phyloP scores from a whole-genome alignment of 306 rosid genomes.

The Ammopiptanthus mongolicus region DNA sequence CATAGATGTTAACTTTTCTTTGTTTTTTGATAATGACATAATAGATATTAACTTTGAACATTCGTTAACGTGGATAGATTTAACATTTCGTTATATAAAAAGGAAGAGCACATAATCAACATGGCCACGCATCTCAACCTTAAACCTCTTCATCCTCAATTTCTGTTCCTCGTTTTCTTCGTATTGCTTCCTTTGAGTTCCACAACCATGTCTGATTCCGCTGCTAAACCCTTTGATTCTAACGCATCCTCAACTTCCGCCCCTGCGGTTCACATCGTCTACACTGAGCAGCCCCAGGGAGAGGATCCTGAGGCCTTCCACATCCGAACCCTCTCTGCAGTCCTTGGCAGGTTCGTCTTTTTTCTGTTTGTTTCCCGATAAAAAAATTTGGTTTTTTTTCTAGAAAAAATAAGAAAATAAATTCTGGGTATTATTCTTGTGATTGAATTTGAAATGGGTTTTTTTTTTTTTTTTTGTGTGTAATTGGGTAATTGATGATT shows the following conservation, averaged over 20 bases:
- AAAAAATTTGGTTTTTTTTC: neutral
- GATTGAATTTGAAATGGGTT: neutral
- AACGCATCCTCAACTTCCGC: constrained; percentile 30
- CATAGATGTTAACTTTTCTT: no score
- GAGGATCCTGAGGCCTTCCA: constrained; percentile 77
- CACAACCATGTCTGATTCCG: constrained; percentile 27
- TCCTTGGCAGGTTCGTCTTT: constrained; percentile 68
- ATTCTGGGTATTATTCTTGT: neutral
- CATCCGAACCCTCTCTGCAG: constrained; percentile 80
- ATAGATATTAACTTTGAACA: no score
- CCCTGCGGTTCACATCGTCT: constrained; percentile 72
- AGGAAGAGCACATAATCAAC: neutral
- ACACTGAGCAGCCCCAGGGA: constrained; percentile 60
- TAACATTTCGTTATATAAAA: no score
- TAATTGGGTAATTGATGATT: constrained; percentile 4
- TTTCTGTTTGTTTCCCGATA: constrained; percentile 17
- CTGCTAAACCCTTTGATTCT: constrained; percentile 12
- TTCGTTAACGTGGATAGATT: neutral
- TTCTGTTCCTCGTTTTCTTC: neutral
- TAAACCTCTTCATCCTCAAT: neutral
- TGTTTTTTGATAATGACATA: no score
- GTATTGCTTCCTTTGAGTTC: neutral
- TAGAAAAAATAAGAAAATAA: neutral
- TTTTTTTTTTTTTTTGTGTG: neutral
- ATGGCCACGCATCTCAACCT: neutral